Evolutionary conservation across 768 basidiomycete species (phyloP), one percentile per base, ranked within the genome.

Genomic region (Russula ochroleuca): DNA sequence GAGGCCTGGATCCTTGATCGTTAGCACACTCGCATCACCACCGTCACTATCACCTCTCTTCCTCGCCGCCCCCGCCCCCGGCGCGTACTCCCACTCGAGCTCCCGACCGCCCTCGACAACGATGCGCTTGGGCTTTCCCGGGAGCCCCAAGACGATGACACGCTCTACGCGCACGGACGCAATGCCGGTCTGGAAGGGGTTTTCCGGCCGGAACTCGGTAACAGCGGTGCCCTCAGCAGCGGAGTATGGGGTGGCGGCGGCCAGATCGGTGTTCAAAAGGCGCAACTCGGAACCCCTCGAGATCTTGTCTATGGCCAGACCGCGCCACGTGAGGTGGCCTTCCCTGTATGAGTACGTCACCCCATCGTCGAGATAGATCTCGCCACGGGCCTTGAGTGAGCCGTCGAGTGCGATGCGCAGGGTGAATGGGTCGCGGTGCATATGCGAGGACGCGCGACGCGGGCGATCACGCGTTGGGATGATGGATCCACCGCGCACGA

Each of bases 351-450:
- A 77, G 74, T 85, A 98, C 0, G 88, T 83, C 57, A 88, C 88
- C 15, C 97, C 97, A 69, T 98, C 97, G 72, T 99, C 97, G 61
- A 96, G 83, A 75, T 98, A 99, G 41, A 99, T 80, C 70, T 95
- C 91, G 41, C 97, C 97, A 2, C 71, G 72, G 0, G 95, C 95
- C 35, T 67, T 70, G 31, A 76, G 74, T 1, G 77, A 70, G 52
- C 84, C 83, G 75, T 82, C 82, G 21, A 96, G 78, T 0, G 94
- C 92, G 25, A 96, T 81, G 60, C 88, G 86, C 43, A 98, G 82
- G 0, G 94, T 98, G 79, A 95, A 92, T 0, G 96, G 97, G 72
- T 99, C 97, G 58, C 79, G 75, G 77, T 87, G 90, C 90, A 97
- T 96, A 47, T 95, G 79, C 0, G 85, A 80, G 0, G 96, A 92